Evolutionary conservation across 805 yeast genomes (phyloP).

Genomic region (Pichia nanzhaoensis): DNA sequence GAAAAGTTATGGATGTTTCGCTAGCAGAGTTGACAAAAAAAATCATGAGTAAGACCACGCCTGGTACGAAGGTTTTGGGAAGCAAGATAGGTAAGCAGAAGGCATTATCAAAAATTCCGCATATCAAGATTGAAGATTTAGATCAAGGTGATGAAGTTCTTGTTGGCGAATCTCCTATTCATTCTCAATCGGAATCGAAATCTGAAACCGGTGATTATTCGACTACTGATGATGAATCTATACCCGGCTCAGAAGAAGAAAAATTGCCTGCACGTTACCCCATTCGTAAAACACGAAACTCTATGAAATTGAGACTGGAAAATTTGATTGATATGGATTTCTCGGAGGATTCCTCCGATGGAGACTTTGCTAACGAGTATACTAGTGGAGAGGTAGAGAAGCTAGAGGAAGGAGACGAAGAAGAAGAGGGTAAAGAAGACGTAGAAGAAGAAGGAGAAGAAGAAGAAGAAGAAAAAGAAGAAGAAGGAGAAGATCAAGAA

Average conservation of each 20-base stretch:
- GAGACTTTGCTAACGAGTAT: background rate
- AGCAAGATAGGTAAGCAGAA: background rate
- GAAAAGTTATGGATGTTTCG: slow-evolving; percentile 10
- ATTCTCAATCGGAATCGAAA: background rate
- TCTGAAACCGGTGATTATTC: slow-evolving; percentile 2
- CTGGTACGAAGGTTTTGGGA: background rate
- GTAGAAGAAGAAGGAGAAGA: background rate
- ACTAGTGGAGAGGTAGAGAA: background rate
- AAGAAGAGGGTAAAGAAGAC: background rate
- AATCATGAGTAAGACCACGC: slow-evolving; percentile 10
- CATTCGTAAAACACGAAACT: background rate
- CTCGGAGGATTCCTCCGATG: background rate
- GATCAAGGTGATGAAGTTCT: background rate
- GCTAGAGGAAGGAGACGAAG: background rate
- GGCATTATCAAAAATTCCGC: background rate
- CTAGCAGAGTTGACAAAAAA: slow-evolving; percentile 15
- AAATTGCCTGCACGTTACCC: too few species aligned
- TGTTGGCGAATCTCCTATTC: background rate
- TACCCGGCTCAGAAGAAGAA: background rate
- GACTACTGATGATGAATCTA: background rate
- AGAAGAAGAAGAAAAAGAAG: background rate
- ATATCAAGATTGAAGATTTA: background rate
- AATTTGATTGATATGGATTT: slow-evolving; percentile 1
- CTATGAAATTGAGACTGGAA: slow-evolving; percentile 1
- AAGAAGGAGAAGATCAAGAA: background rate